Percentiles rank a stretch among this genome's conserved stretches.
Conservation (phyloP, 768 basidiomycete species). For the Collybia sordida region DNA sequence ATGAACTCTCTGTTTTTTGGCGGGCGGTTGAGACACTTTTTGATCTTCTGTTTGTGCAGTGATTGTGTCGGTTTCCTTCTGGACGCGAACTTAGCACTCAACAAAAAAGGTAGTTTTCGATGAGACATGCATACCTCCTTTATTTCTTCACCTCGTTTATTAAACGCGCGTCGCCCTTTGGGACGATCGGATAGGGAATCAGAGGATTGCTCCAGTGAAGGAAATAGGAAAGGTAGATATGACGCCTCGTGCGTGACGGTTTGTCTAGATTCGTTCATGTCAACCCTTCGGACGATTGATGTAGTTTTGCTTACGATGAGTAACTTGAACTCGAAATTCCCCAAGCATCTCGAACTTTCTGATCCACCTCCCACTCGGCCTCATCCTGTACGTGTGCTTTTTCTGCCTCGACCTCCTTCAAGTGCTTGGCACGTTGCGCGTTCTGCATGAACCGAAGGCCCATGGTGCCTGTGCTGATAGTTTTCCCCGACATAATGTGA, state of each 20-base stretch:
- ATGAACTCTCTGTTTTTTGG: slow-evolving; percentile 13
- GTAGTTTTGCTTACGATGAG: slow-evolving; percentile 18
- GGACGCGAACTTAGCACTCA: slow-evolving; percentile 19
- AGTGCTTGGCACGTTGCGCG: slow-evolving; percentile 54
- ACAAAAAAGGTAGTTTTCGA: background rate
- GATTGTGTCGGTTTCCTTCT: slow-evolving; percentile 15
- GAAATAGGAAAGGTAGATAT: slow-evolving; percentile 66
- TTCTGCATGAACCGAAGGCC: slow-evolving; percentile 76
- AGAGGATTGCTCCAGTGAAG: slow-evolving; percentile 25
- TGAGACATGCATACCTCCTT: slow-evolving; percentile 18
- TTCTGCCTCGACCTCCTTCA: slow-evolving; percentile 48
- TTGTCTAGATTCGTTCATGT: slow-evolving; percentile 14
- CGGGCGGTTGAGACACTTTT: background rate
- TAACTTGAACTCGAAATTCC: slow-evolving; percentile 18
- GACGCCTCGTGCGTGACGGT: slow-evolving; percentile 55
- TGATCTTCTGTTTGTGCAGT: background rate
- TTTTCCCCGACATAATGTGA: slow-evolving; percentile 42
- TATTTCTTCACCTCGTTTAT: slow-evolving; percentile 50
- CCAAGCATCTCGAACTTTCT: slow-evolving; percentile 57
- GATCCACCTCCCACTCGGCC: slow-evolving; percentile 61
- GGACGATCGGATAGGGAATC: slow-evolving; percentile 21
- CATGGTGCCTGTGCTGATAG: slow-evolving; percentile 62
- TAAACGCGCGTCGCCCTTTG: slow-evolving; percentile 56
- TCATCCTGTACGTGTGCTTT: slow-evolving; percentile 60
- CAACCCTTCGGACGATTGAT: background rate